Evolutionary conservation across 2,329 filamentous ascomycete species (phyloP).

Genomic region (Aspergillus caelatus): DNA sequence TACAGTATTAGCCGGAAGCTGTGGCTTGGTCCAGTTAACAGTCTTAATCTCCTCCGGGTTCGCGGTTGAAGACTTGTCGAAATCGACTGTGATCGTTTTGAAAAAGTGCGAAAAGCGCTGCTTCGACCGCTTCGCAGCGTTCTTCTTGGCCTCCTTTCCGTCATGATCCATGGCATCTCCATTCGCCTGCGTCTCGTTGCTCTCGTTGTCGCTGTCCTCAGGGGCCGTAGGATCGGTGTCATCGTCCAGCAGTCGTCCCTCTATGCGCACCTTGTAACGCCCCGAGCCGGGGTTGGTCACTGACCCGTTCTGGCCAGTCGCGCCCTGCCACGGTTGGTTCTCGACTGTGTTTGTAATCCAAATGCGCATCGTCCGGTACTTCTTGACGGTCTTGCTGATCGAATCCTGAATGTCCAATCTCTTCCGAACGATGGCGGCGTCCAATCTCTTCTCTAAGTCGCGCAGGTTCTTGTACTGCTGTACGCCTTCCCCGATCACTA

Average conservation of each 20-base stretch:
- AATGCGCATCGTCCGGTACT: slow-evolving; percentile 81
- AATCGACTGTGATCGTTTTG: slow-evolving; percentile 55
- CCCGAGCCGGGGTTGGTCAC: slow-evolving; percentile 40
- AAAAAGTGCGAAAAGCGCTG: slow-evolving; percentile 55
- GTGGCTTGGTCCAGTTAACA: slow-evolving; percentile 87
- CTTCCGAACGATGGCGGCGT: slow-evolving; percentile 93
- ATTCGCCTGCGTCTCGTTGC: slow-evolving; percentile 38
- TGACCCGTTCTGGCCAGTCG: slow-evolving; percentile 80
- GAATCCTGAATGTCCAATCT: slow-evolving; percentile 86
- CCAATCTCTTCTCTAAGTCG: slow-evolving; percentile 83
- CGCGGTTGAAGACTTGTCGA: slow-evolving; percentile 48
- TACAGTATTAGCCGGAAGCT: slow-evolving; percentile 51
- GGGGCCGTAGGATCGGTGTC: slow-evolving; percentile 57
- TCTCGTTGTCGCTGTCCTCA: slow-evolving; percentile 51
- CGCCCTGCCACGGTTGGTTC: slow-evolving; percentile 92
- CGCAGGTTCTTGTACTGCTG: slow-evolving; percentile 80
- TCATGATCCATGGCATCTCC: slow-evolving; percentile 66
- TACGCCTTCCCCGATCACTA: slow-evolving; percentile 79
- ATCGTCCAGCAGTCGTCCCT: slow-evolving; percentile 79
- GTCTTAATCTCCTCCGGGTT: slow-evolving; percentile 47
- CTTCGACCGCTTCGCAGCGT: slow-evolving; percentile 32
- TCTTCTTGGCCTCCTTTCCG: slow-evolving; percentile 40
- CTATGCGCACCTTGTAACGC: slow-evolving; percentile 83
- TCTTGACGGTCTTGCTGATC: slow-evolving; percentile 73
- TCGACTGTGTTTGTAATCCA: slow-evolving; percentile 96